A percentile compares a stretch with the other conserved stretches of the same genome.
Conservation (phyloP, 2,329 filamentous ascomycete genomes). For the Lachnellula arida region DNA sequence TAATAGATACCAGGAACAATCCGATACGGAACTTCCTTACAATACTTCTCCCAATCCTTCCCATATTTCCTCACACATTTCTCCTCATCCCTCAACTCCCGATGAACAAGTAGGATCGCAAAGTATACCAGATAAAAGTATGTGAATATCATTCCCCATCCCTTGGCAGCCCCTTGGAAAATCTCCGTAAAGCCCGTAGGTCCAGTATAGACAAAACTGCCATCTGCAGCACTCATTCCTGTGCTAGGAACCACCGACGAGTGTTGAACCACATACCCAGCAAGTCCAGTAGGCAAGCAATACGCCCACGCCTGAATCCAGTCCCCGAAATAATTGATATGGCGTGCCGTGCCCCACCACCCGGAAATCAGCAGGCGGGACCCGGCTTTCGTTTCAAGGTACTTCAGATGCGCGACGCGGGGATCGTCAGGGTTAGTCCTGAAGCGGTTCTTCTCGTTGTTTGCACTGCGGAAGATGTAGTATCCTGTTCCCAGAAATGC, state of each 20-base stretch:
- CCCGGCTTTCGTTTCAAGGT: constrained; percentile 78
- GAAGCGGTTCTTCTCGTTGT: constrained; percentile 94
- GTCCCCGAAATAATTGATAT: constrained; percentile 95
- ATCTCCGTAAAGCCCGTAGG: constrained; percentile 59
- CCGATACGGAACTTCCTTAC: constrained; percentile 66
- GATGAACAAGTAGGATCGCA: constrained; percentile 77
- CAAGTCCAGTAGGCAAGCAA: constrained; percentile 77
- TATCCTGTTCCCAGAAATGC: constrained; percentile 70
- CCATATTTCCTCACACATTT: constrained; percentile 92
- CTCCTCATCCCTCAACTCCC: constrained; percentile 81
- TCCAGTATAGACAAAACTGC: constrained; percentile 46
- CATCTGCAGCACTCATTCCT: constrained; percentile 43
- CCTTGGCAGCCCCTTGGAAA: constrained; percentile 66
- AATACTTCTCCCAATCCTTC: constrained; percentile 86
- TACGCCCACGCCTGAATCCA: constrained; percentile 94
- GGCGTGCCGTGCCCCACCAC: constrained; percentile 89
- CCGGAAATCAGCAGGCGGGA: constrained; percentile 78
- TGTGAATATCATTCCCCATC: constrained; percentile 82
- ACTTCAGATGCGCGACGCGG: constrained; percentile 71
- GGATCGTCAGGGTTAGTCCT: constrained; percentile 81
- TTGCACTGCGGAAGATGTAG: constrained; percentile 87
- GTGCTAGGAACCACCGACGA: constrained; percentile 45
- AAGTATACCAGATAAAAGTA: constrained; percentile 97
- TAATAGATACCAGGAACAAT: constrained; percentile 81
- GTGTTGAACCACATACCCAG: constrained; percentile 69